Base-by-base conservation (phyloP, 202 grass and related monocot genomes). In the Hordeum pubiflorum region DNA sequence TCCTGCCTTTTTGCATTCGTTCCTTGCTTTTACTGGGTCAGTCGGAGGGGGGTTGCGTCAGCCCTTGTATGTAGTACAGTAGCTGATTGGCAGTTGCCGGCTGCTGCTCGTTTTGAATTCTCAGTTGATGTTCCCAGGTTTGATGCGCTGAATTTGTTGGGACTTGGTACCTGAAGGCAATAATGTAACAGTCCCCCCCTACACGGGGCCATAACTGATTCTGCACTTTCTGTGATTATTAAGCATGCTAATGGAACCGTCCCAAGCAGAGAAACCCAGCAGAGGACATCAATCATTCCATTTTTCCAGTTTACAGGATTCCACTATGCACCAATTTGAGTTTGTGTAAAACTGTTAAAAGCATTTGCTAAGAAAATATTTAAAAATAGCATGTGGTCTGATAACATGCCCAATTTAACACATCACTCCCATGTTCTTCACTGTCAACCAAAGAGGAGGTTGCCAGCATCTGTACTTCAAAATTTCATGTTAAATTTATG, bases 401-500 rank as follows among this genome's bases (percentile, higher is more conserved):
- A 62, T 62, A 62, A 32, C 58, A 58, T 55, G 63, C 33, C 39
- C 10, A 11, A 20, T 62, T 12, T n/a, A 40, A 22, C 48, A 18
- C 67, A 69, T 38, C 60, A 60, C 12, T 17, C 43, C 5, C 17
- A 52, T 41, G 23, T 33, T 20, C 38, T 13, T 69, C 12, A 61
- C 26, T 40, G 11, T 13, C 6, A 58, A 50, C 11, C 10, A 41
- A 32, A 71, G 5, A 17, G n/a, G 57, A 55, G 63, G 22, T 40
- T 86, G 70, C 11, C n/a, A 29, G 9, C 41, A 71, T 60, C 44
- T 13, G 21, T 57, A 63, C 61, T 84, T 88, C 5, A 34, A 41
- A 24, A 3, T 9, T 58, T 75, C 52, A 55, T 13, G 14, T 59
- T 83, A 32, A 75, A 75, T 87, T 9, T 22, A 21, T 14, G 75